These are phyloP conservation scores for Eragrostis curvula DNA, from an alignment of 176 grass and related monocot genomes.

Conservation along the genomic window DNA sequence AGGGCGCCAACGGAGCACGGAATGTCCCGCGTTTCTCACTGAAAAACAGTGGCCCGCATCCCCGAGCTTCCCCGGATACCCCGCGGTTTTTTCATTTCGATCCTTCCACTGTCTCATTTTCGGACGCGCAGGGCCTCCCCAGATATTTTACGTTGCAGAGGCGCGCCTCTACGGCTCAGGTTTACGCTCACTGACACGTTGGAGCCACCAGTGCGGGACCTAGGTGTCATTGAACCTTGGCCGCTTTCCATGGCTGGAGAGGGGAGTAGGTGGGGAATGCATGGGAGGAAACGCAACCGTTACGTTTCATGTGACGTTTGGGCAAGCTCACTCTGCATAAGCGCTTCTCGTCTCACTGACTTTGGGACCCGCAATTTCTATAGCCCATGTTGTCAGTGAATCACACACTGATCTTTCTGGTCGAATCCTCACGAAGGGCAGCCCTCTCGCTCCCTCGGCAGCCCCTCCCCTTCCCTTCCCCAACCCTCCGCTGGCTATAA, in stretches of 20 bases:
- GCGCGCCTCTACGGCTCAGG: neutral
- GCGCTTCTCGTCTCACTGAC: neutral
- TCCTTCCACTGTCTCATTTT: neutral
- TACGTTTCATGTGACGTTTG: neutral
- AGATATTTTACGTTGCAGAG: neutral
- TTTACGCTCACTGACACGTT: neutral
- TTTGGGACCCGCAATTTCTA: accelerated
- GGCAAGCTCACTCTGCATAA: neutral
- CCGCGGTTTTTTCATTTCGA: neutral
- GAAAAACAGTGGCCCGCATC: neutral
- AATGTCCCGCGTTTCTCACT: neutral
- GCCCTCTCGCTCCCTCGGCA: neutral
- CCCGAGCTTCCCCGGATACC: neutral
- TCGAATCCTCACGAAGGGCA: neutral
- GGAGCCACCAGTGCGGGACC: neutral
- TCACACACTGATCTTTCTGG: neutral
- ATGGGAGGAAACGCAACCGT: neutral
- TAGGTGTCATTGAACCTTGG: neutral
- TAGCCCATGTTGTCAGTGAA: neutral
- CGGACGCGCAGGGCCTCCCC: neutral
- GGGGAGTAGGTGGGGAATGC: neutral
- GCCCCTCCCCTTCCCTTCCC: neutral
- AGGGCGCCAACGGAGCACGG: neutral
- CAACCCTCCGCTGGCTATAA: neutral
- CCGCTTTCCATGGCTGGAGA: neutral